These are phyloP conservation scores for Plantago major DNA, from an alignment of 257 asterid species.

Conservation along the genomic window DNA sequence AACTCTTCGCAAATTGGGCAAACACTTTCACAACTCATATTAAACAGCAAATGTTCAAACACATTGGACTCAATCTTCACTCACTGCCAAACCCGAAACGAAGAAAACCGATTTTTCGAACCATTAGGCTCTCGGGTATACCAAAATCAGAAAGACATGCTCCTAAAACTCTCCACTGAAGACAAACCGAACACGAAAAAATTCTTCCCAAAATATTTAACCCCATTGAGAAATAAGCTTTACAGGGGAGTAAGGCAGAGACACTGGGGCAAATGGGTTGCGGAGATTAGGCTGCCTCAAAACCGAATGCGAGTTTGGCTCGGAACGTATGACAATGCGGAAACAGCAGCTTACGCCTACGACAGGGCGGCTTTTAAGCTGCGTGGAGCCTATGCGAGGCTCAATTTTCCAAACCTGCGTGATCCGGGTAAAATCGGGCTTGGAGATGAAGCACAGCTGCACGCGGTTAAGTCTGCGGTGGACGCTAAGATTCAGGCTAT, in stretches of 20 bases:
- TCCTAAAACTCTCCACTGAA: slow-evolving; percentile 32
- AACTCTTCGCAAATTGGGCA: slow-evolving; percentile 33
- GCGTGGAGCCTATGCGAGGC: slow-evolving; percentile 46
- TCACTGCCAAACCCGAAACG: slow-evolving; percentile 26
- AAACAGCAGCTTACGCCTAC: slow-evolving; percentile 69
- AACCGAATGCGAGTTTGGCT: slow-evolving; percentile 43
- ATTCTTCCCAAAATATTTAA: slow-evolving; percentile 14
- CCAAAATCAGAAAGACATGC: slow-evolving; percentile 48
- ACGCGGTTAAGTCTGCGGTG: slow-evolving; percentile 49
- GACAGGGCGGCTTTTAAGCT: slow-evolving; percentile 52
- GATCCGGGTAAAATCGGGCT: slow-evolving; percentile 54
- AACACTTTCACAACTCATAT: slow-evolving; percentile 47
- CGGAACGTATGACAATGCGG: slow-evolving; percentile 74
- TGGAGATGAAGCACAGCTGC: slow-evolving; percentile 34
- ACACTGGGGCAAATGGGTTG: slow-evolving; percentile 60
- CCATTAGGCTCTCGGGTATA: slow-evolving; percentile 64
- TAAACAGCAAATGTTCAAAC: slow-evolving; percentile 38
- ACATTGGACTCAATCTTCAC: slow-evolving; percentile 63
- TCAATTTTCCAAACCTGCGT: slow-evolving; percentile 35
- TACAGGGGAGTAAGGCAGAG: slow-evolving; percentile 56
- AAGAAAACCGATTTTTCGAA: slow-evolving; percentile 29
- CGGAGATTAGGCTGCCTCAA: slow-evolving; percentile 45
- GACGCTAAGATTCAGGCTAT: slow-evolving; percentile 72
- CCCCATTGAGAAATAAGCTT: slow-evolving; percentile 37
- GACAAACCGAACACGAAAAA: slow-evolving; percentile 15